Evolutionary conservation across 2,329 filamentous ascomycete genomes (phyloP).

Genomic region (Aspergillus ochraceus): DNA sequence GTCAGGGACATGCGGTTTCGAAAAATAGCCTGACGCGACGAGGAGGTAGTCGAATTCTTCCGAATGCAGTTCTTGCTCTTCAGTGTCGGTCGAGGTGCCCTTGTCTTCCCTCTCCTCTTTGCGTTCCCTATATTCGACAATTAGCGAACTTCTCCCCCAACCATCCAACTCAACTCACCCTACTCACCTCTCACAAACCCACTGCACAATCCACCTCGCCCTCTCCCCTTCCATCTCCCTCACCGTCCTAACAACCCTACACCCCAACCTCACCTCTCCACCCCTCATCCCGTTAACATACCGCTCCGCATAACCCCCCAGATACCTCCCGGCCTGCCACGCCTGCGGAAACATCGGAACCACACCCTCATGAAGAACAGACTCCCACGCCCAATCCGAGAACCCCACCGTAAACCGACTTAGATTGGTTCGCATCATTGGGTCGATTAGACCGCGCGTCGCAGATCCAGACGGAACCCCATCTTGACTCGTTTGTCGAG

Average conservation of each 20-base stretch:
- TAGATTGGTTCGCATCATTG: conserved; percentile 62
- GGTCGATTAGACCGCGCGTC: conserved; percentile 52
- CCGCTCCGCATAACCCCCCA: conserved; percentile 62
- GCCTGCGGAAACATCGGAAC: conserved; percentile 70
- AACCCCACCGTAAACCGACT: conserved; percentile 69
- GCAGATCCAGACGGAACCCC: conserved; percentile 22
- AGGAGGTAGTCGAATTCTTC: conserved; percentile 68
- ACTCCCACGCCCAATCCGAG: conserved; percentile 68
- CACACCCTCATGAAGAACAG: conserved; percentile 31
- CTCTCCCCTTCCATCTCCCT: conserved; percentile 14
- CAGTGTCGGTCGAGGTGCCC: too few relatives aligned
- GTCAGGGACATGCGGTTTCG: conserved; percentile 56
- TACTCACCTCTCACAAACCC: conserved; percentile 21
- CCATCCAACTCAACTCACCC: not conserved
- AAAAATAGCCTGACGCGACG: conserved; percentile 76
- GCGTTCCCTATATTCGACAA: too few relatives aligned
- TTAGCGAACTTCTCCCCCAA: not conserved
- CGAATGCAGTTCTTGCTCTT: conserved; percentile 8
- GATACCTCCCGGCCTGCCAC: conserved; percentile 73
- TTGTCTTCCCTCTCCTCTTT: too few relatives aligned
- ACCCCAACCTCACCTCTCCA: conserved; percentile 51
- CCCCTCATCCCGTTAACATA: conserved; percentile 49
- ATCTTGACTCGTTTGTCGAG: too few relatives aligned
- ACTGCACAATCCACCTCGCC: conserved; percentile 44
- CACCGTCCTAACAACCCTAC: conserved; percentile 36